Evolutionary conservation across 2,329 filamentous ascomycete genomes (phyloP).

Genomic region (Hypomyces rosellus): DNA sequence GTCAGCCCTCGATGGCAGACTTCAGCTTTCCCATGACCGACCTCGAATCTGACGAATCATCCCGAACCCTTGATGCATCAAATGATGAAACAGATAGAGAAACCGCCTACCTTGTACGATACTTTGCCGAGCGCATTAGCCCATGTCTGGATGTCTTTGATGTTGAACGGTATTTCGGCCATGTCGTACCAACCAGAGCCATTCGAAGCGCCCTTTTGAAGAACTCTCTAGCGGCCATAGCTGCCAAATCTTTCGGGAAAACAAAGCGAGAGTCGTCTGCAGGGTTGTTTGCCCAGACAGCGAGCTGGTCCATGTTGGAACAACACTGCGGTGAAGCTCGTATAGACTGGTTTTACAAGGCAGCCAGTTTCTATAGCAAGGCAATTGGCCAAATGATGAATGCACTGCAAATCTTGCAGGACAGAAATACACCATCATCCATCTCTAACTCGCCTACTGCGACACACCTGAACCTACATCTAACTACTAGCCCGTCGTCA

Average conservation of each 20-base stretch:
- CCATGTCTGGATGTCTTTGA: constrained; percentile 16
- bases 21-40: not conserved
- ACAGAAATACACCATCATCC: constrained; percentile 2
- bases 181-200: constrained; percentile 14
- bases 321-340: constrained; percentile 5
- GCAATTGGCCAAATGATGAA: constrained; percentile 16
- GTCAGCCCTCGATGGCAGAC: not conserved
- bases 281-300: not conserved
- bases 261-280: constrained; percentile 8
- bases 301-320: constrained; percentile 7
- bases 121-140: constrained; percentile 14
- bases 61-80: not conserved
- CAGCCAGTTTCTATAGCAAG: constrained; percentile 17
- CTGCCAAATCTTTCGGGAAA: constrained; percentile 16
- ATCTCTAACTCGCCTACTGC: not conserved
- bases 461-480: not conserved
- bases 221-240: constrained; percentile 14
- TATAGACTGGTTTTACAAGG: constrained; percentile 16
- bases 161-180: constrained; percentile 15
- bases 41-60: not conserved
- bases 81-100: constrained; percentile 11
- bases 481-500: not conserved
- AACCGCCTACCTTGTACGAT: constrained; percentile 12
- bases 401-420: constrained; percentile 11
- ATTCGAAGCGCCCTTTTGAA: constrained; percentile 12